A percentile compares a stretch with the other conserved stretches of the same genome.
These are phyloP conservation scores for Geosmithia putterillii DNA, from an alignment of 2,329 filamentous ascomycete species.

Conservation along the genomic window DNA sequence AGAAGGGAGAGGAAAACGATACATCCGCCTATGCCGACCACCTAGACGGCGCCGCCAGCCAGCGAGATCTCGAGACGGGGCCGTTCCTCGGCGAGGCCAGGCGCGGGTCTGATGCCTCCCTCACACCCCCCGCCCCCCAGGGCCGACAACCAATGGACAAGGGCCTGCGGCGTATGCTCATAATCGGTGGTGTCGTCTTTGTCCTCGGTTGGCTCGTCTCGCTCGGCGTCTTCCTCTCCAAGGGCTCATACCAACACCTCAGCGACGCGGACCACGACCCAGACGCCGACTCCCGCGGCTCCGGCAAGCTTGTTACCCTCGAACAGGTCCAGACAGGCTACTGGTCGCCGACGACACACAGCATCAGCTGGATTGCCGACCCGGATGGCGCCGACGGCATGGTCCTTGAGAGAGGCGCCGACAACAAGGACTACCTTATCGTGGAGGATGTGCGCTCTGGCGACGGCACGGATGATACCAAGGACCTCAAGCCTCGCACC, in stretches of 20 bases:
- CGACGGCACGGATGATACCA: constrained; percentile 27
- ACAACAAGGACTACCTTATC: constrained; percentile 62
- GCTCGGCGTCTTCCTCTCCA: constrained; percentile 52
- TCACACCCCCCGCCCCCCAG: constrained; percentile 14
- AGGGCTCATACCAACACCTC: constrained; percentile 52
- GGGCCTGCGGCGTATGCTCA: constrained; percentile 48
- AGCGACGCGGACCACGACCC: constrained; percentile 56
- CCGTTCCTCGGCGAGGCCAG: constrained; percentile 33
- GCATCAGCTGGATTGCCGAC: constrained; percentile 66
- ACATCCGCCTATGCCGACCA: constrained; percentile 8
- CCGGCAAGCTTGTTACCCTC: constrained; percentile 60
- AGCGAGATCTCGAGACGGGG: constrained; percentile 34
- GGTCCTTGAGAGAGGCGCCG: constrained; percentile 58
- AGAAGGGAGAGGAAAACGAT: constrained; percentile 2
- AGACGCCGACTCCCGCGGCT: constrained; percentile 48
- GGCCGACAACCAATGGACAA: constrained; percentile 46
- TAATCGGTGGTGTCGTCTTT: constrained; percentile 48
- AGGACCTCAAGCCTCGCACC: constrained; percentile 28
- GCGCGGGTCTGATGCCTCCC: constrained; percentile 5
- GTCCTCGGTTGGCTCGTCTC: constrained; percentile 57
- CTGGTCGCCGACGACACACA: constrained; percentile 52
- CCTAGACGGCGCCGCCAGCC: not conserved
- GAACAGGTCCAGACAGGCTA: constrained; percentile 55
- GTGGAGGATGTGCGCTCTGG: constrained; percentile 65
- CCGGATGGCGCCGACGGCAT: constrained; percentile 72